Evolutionary conservation across 1,284 basidiomycete species (phyloP).

Genomic region (Cutaneotrichosporon cyanovorans): DNA sequence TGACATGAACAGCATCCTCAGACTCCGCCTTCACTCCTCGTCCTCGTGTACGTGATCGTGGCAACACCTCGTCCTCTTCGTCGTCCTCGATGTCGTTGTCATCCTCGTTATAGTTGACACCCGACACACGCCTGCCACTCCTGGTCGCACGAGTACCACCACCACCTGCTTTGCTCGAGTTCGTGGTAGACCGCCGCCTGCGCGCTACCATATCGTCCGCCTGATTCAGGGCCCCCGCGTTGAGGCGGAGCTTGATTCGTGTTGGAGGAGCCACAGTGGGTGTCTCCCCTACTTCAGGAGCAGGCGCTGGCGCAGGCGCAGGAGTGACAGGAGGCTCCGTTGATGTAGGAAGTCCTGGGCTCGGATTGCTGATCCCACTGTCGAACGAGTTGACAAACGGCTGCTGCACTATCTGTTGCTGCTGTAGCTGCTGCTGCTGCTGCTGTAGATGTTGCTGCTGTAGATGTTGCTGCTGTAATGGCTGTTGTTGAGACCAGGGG

Average conservation of each 20-base stretch:
- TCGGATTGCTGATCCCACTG: neutral
- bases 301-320: neutral
- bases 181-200: slow-evolving; percentile 1
- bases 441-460: slow-evolving; percentile 2
- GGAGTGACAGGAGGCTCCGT: neutral
- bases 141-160: neutral
- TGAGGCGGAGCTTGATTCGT: slow-evolving; percentile 17
- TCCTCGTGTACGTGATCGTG: neutral
- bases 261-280: neutral
- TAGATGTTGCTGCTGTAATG: slow-evolving; percentile 2
- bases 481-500: slow-evolving; percentile 1
- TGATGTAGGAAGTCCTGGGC: neutral
- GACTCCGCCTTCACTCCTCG: slow-evolving; percentile 34
- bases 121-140: neutral
- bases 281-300: too few relatives aligned
- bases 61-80: slow-evolving; percentile 4
- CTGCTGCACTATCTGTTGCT: slow-evolving; percentile 1
- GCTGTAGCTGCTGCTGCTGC: slow-evolving; percentile 2
- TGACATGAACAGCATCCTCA: slow-evolving; percentile 6
- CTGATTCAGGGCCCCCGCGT: neutral
- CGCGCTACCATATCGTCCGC: neutral
- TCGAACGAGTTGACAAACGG: neutral
- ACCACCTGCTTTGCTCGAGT: neutral
- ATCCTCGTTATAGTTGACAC: slow-evolving; percentile 18
- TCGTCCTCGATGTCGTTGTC: slow-evolving; percentile 17